These are phyloP conservation scores for Bifiguratus adelaidae DNA, from an alignment of 192 early-diverging fungal species.

Conservation along the genomic window DNA sequence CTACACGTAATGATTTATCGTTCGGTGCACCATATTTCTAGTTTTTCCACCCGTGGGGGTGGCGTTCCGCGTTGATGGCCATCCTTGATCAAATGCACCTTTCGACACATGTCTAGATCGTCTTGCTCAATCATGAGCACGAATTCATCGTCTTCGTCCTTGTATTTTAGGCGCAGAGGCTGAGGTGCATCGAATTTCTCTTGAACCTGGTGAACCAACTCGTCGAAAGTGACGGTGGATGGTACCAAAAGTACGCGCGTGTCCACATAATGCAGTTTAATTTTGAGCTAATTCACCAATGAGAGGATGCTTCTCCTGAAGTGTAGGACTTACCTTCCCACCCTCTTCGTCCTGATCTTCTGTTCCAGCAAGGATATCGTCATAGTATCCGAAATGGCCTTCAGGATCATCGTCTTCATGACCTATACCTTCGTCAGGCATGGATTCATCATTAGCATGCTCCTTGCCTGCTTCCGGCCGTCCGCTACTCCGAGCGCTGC, in stretches of 20 bases:
- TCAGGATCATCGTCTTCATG: neutral
- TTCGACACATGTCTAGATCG: slow-evolving; percentile 69
- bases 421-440: no score
- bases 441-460: no score
- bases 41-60: slow-evolving; percentile 35
- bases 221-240: slow-evolving; percentile 29
- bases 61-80: slow-evolving; percentile 18
- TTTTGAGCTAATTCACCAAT: slow-evolving; percentile 11
- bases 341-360: neutral
- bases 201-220: slow-evolving; percentile 37
- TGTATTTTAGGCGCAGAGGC: slow-evolving; percentile 60
- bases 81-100: slow-evolving; percentile 38
- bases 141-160: slow-evolving; percentile 77
- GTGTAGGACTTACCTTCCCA: neutral
- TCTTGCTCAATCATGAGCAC: slow-evolving; percentile 88
- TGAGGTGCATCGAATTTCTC: slow-evolving; percentile 45
- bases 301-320: neutral
- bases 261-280: slow-evolving; percentile 60
- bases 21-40: slow-evolving; percentile 43
- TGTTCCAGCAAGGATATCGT: neutral
- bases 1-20: no score
- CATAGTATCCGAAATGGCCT: neutral
- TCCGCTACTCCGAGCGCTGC: no score
- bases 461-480: no score
- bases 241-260: slow-evolving; percentile 53